Base-by-base conservation (phyloP, 2,329 filamentous ascomycete genomes). In the Diplocarpon mali region DNA sequence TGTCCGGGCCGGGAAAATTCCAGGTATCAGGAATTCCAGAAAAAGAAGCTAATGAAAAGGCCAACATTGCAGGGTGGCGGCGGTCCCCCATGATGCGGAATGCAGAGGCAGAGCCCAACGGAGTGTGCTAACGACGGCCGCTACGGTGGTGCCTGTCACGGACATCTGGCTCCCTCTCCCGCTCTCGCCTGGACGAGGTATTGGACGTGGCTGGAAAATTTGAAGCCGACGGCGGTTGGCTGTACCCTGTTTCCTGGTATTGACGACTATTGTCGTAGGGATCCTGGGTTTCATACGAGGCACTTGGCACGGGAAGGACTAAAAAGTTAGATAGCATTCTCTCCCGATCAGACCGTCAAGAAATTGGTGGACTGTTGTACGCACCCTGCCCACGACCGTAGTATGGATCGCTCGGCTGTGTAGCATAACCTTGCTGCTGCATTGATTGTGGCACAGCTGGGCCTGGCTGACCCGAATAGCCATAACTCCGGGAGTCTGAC, bases 311-410 rank as follows among this genome's bases (percentile, higher is more conserved):
- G 30, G 54, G 52, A 35, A 48, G 36, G 46, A 54, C 58, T 61
- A 53, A 57, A 53, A 50, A 51, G 57, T 62, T 61, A 61, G 60
- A 59, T 34, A 55, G 44, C 48, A 52, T 49, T 54, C 49, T 48
- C 50, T 53, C 7, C 43, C 40, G 30, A 48, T 41, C 45, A 44
- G 35, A 44, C 39, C 41, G 43, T 40, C 47, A 48, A 40, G 49
- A 50, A 49, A 49, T 42, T 47, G 46, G 51, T 40, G 45, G 48
- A 47, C 60, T 45, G 54, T 48, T 51, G 65, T 73, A 79, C 71
- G 70, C 70, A 75, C 76, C 74, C 40, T 42, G 40, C 40, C 40
- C 40, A 69, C 75, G 75, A 66, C 73, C 73, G 54, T 72, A 75
- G 52, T 71, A 70, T 37, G 73, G 65, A 60, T 77, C 74, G 59